Evolutionary conservation across 768 basidiomycete genomes (phyloP).

Genomic region (Mrakia gelida): DNA sequence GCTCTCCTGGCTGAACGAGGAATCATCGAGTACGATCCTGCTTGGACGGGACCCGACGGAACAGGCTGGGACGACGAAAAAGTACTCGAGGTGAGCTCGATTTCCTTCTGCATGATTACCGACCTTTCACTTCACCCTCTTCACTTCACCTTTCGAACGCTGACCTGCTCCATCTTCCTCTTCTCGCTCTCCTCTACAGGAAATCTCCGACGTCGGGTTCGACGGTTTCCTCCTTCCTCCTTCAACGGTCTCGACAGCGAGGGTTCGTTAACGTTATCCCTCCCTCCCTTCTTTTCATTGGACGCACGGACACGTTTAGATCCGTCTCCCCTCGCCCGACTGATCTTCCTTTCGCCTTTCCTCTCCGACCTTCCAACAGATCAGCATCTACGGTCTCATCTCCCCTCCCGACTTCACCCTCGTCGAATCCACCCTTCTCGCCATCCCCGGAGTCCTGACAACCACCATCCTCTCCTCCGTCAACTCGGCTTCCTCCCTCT

Average conservation of each 20-base stretch:
- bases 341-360: background rate
- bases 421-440: slow-evolving; percentile 64
- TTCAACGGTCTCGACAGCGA: slow-evolving; percentile 26
- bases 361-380: background rate
- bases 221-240: slow-evolving; percentile 74
- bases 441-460: slow-evolving; percentile 66
- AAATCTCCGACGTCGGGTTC: slow-evolving; percentile 89
- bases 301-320: background rate
- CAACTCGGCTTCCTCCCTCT: slow-evolving; percentile 37
- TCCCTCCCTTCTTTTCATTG: background rate
- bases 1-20: slow-evolving; percentile 94
- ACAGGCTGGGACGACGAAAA: slow-evolving; percentile 70
- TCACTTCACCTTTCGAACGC: slow-evolving; percentile 23
- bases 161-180: background rate
- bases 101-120: background rate
- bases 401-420: slow-evolving; percentile 46
- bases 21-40: slow-evolving; percentile 80
- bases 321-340: background rate
- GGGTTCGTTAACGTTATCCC: background rate
- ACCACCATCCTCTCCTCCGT: slow-evolving; percentile 59
- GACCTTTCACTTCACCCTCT: background rate
- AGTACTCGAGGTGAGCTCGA: slow-evolving; percentile 62
- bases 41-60: slow-evolving; percentile 39
- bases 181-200: slow-evolving; percentile 50
- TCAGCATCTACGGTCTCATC: slow-evolving; percentile 28